Evolutionary conservation across 805 yeast species (phyloP).

Genomic region (Candida maltosa): DNA sequence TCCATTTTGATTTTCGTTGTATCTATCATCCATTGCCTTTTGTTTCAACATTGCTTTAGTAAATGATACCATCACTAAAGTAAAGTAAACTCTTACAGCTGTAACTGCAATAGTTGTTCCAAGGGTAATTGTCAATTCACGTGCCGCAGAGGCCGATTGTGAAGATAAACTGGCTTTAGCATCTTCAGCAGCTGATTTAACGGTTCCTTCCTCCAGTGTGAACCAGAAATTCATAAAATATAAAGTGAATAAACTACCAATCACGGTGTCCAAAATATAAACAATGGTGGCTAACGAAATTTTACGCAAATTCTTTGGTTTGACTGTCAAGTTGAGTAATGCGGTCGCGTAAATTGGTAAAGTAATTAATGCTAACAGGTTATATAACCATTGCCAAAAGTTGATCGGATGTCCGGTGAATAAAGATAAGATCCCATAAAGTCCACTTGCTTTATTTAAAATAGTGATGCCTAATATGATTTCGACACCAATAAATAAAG

Average conservation of each 20-base stretch:
- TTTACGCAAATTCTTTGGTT: conserved; percentile 53
- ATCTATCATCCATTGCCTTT: conserved; percentile 19
- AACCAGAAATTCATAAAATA: conserved; percentile 81
- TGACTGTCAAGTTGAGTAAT: conserved; percentile 34
- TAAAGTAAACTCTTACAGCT: conserved; percentile 55
- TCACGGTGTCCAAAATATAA: conserved; percentile 64
- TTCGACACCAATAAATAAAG: conserved; percentile 87
- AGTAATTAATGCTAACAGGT: conserved; percentile 58
- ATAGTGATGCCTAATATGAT: conserved; percentile 70
- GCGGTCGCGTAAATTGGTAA: conserved; percentile 68
- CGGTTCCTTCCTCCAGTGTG: conserved; percentile 38
- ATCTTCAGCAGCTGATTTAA: conserved; percentile 9
- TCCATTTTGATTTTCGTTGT: conserved; percentile 10
- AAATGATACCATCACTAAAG: conserved; percentile 56
- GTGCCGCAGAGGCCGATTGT: conserved; percentile 61
- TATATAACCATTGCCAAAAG: conserved; percentile 78
- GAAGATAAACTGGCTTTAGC: conserved; percentile 21
- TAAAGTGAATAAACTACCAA: conserved; percentile 65
- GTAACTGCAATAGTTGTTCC: conserved; percentile 47
- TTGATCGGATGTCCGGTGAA: conserved; percentile 87
- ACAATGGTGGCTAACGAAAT: conserved; percentile 61
- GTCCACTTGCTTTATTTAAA: conserved; percentile 85
- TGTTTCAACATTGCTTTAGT: conserved; percentile 52
- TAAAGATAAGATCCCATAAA: conserved; percentile 80
- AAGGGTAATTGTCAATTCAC: conserved; percentile 56